These are phyloP conservation scores for Pluteus cervinus DNA, from an alignment of 768 basidiomycete genomes.

Conservation along the genomic window DNA sequence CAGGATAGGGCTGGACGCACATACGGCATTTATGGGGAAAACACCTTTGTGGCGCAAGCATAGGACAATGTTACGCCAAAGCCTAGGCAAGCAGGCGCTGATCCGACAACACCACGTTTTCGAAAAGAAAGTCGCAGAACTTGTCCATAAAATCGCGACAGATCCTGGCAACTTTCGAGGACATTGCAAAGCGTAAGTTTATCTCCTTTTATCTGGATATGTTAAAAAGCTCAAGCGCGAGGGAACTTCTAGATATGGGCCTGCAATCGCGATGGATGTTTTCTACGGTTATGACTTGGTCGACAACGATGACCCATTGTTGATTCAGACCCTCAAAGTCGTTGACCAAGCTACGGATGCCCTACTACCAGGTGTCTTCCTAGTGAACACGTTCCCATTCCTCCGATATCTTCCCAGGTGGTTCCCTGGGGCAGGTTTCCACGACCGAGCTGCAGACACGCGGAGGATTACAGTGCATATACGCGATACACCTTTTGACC, in stretches of 20 bases:
- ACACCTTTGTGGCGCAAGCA: not conserved
- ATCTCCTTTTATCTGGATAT: no score
- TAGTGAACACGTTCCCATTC: slow-evolving; percentile 23
- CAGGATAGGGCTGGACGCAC: not conserved
- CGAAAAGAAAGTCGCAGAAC: not conserved
- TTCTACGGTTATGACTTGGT: slow-evolving; percentile 23
- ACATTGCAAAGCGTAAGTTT: slow-evolving; percentile 2
- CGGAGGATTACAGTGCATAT: not conserved
- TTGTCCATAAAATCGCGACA: not conserved
- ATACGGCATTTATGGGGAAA: not conserved
- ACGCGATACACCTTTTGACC: not conserved
- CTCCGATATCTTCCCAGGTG: slow-evolving; percentile 29
- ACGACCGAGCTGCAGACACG: slow-evolving; percentile 10
- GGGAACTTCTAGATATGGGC: slow-evolving; percentile 8
- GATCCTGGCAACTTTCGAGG: not conserved
- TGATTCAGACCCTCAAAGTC: slow-evolving; percentile 14
- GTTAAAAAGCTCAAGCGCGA: no score
- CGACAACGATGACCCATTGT: slow-evolving; percentile 16
- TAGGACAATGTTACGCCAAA: not conserved
- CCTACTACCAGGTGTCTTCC: slow-evolving; percentile 13
- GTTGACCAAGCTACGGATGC: slow-evolving; percentile 12
- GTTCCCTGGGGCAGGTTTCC: slow-evolving; percentile 26
- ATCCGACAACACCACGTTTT: not conserved
- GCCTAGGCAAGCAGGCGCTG: not conserved
- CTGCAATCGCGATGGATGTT: slow-evolving; percentile 14